Conservation (phyloP, 2,329 filamentous ascomycete species). For the Diaporthe caulivora region DNA sequence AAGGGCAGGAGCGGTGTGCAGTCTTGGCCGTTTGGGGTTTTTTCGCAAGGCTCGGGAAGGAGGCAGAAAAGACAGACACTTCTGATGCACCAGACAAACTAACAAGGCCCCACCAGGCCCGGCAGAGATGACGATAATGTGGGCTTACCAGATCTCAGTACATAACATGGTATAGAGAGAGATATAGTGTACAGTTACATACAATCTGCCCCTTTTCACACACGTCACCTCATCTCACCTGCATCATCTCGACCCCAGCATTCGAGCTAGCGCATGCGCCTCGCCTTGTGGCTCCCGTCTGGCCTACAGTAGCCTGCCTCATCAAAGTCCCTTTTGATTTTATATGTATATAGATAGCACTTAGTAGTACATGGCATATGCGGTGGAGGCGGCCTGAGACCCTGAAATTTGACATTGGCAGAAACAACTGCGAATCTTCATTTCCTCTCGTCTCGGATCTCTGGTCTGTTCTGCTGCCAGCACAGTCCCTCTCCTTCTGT, state of each 20-base stretch:
- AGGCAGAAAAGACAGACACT: not conserved
- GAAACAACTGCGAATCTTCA: slow-evolving; percentile 21
- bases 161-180: no score
- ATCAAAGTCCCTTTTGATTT: not conserved
- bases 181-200: no score
- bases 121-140: slow-evolving; percentile 9
- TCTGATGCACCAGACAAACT: not conserved
- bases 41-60: slow-evolving; percentile 1
- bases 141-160: not conserved
- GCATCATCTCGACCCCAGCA: not conserved
- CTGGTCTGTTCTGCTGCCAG: not conserved
- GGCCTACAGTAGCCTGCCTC: not conserved
- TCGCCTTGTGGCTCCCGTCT: not conserved
- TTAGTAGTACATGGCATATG: not conserved
- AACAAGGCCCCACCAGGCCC: not conserved
- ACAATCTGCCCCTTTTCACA: slow-evolving; percentile 3
- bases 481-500: not conserved
- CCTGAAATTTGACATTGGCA: slow-evolving; percentile 16
- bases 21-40: no score
- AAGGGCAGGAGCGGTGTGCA: slow-evolving; percentile 1
- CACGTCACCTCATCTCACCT: not conserved
- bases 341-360: not conserved
- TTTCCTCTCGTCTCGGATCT: slow-evolving; percentile 13
- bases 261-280: no score
- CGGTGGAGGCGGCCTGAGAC: slow-evolving; percentile 7